These are phyloP conservation scores for Chenopodium quinoa DNA, from an alignment of 148 eudicot genomes.

Conservation along the genomic window DNA sequence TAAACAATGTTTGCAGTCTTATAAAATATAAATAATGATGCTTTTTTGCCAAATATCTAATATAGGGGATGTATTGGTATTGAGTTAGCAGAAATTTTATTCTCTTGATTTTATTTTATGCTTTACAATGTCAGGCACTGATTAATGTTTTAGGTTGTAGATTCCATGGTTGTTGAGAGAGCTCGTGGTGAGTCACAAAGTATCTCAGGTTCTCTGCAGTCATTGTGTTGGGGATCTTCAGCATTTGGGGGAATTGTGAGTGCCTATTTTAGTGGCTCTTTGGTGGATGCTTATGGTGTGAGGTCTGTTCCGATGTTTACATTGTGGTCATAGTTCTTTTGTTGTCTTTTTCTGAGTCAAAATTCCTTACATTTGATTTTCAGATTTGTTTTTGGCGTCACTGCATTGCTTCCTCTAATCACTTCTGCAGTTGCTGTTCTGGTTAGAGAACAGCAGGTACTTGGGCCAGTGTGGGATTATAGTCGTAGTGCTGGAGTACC, in stretches of 20 bases:
- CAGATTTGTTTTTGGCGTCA: slow-evolving; percentile 98
- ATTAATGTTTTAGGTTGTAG: slow-evolving; percentile 86
- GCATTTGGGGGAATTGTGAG: slow-evolving; percentile 95
- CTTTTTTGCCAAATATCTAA: not conserved
- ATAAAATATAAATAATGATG: not conserved
- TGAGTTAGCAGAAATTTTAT: not conserved
- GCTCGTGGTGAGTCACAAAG: slow-evolving; percentile 99
- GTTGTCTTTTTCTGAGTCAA: not conserved
- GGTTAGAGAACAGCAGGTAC: slow-evolving; percentile 69
- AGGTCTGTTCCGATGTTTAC: slow-evolving; percentile 49
- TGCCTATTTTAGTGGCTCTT: slow-evolving; percentile 96
- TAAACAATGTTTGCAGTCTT: not conserved
- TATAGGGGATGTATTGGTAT: not conserved
- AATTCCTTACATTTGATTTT: slow-evolving; percentile 20
- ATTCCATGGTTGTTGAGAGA: slow-evolving; percentile 99
- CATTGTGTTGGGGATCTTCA: slow-evolving; percentile 97
- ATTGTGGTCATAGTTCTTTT: not conserved
- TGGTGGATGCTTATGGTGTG: slow-evolving; percentile 96
- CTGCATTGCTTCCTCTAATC: slow-evolving; percentile 89
- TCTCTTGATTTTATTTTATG: not conserved
- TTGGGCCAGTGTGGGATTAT: slow-evolving; percentile 43
- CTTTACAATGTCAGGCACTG: slow-evolving; percentile 19
- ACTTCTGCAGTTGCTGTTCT: slow-evolving; percentile 95
- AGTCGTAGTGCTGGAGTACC: slow-evolving; percentile 33
- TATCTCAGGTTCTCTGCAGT: slow-evolving; percentile 96